A percentile compares a stretch with the other conserved stretches of the same genome.
phyloP scores from a whole-genome alignment of 306 rosid genomes.

The Amphicarpaea edgeworthii region DNA sequence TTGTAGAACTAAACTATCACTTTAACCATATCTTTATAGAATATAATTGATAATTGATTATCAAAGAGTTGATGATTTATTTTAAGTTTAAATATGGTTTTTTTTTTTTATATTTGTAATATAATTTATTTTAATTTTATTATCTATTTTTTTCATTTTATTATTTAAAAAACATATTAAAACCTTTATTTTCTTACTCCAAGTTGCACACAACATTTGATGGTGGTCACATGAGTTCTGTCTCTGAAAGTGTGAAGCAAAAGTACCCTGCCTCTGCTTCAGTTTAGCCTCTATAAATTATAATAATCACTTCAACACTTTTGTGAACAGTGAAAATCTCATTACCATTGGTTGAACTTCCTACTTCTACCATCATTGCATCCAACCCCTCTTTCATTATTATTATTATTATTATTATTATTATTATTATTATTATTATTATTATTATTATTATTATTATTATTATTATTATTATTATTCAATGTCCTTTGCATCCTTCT shows the following conservation, averaged over 20 bases:
- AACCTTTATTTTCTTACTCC: no score
- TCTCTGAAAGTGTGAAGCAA: slow-evolving; percentile 41
- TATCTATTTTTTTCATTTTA: no score
- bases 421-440: no score
- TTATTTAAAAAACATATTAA: no score
- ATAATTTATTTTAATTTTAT: no score
- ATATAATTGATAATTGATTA: slow-evolving; percentile 33
- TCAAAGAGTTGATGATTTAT: slow-evolving; percentile 34
- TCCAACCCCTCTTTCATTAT: slow-evolving; percentile 49
- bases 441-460: no score
- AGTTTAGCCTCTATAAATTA: slow-evolving; percentile 39
- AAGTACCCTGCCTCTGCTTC: slow-evolving; percentile 36
- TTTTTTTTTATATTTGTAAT: no score
- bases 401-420: no score
- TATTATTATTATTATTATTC: no score
- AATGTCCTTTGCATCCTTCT: slow-evolving; percentile 44
- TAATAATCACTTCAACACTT: slow-evolving; percentile 46
- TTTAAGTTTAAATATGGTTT: no score
- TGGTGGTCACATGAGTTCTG: slow-evolving; percentile 40
- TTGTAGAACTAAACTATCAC: slow-evolving; percentile 45
- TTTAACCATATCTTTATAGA: slow-evolving; percentile 41
- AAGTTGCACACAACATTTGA: slow-evolving; percentile 47
- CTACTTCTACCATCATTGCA: slow-evolving; percentile 60
- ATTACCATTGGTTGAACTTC: slow-evolving; percentile 49
- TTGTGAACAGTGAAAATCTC: slow-evolving; percentile 43